Conservation (phyloP, 2,329 filamentous ascomycete genomes). For the Aspergillus alliaceus region DNA sequence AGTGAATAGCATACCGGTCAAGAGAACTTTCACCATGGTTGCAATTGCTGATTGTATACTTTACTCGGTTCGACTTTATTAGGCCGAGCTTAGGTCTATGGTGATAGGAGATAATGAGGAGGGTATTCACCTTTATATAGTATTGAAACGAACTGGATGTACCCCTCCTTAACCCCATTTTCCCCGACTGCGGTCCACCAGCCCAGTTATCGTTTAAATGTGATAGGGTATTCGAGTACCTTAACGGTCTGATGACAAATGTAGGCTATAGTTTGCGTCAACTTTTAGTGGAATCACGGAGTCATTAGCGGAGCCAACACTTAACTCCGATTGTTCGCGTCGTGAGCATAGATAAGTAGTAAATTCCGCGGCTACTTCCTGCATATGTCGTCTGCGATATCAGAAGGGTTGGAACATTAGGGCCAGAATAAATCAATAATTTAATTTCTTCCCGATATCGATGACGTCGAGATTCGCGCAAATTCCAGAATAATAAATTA, state of each 20-base stretch:
- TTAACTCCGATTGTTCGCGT: neutral
- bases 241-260: constrained; percentile 10
- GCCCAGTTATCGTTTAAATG: neutral
- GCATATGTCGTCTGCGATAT: too few species aligned
- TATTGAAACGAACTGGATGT: neutral
- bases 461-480: too few species aligned
- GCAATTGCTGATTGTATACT: neutral
- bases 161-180: constrained; percentile 6
- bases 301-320: neutral
- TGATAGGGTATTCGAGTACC: constrained; percentile 8
- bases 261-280: constrained; percentile 3
- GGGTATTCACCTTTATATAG: neutral
- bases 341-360: neutral
- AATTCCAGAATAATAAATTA: too few species aligned
- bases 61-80: neutral
- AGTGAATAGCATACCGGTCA: constrained; percentile 30
- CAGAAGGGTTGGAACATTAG: too few species aligned
- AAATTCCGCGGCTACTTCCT: neutral
- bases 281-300: neutral
- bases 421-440: too few species aligned
- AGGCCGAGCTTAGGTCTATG: neutral
- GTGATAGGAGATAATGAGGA: neutral
- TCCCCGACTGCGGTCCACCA: constrained; percentile 6
- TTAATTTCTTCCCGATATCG: too few species aligned
- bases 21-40: constrained; percentile 41